Conservation (phyloP, 768 basidiomycete species). For the Hydnomerulius pinastri region DNA sequence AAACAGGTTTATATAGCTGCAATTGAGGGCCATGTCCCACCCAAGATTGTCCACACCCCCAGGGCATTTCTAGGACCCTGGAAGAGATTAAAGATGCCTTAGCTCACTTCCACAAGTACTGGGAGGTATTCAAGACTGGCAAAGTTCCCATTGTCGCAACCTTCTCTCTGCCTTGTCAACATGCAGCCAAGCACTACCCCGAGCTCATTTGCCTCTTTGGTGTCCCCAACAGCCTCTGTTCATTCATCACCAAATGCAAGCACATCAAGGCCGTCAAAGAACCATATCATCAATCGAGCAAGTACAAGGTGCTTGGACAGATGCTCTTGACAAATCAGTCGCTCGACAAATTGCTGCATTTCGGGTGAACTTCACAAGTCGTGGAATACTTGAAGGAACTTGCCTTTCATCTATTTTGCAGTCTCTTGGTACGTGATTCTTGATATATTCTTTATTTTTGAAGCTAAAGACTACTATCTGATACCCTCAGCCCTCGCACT, state of each 20-base stretch:
- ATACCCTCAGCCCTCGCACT: background rate
- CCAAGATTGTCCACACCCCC: constrained; percentile 16
- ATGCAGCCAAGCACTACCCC: constrained; percentile 31
- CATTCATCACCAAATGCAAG: constrained; percentile 37
- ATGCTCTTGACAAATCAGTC: constrained; percentile 31
- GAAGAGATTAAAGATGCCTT: constrained; percentile 18
- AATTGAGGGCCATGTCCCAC: constrained; percentile 22
- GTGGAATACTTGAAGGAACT: constrained; percentile 20
- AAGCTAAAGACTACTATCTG: background rate
- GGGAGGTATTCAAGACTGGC: constrained; percentile 12
- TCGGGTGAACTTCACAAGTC: constrained; percentile 15
- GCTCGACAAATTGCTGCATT: constrained; percentile 28
- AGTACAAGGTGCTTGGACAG: constrained; percentile 20
- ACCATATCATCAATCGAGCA: constrained; percentile 32
- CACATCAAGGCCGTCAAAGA: constrained; percentile 39
- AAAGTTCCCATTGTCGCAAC: constrained; percentile 14
- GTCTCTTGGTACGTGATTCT: background rate
- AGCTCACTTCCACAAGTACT: constrained; percentile 18
- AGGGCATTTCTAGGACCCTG: constrained; percentile 31
- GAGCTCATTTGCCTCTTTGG: constrained; percentile 26
- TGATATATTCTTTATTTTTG: background rate
- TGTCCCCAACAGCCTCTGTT: constrained; percentile 37
- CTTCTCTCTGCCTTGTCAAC: constrained; percentile 33
- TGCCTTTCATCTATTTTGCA: background rate
- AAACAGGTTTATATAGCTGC: constrained; percentile 28